These are phyloP conservation scores for Fonsecaea pugnacius DNA, from an alignment of 2,329 filamentous ascomycete species.

Conservation along the genomic window DNA sequence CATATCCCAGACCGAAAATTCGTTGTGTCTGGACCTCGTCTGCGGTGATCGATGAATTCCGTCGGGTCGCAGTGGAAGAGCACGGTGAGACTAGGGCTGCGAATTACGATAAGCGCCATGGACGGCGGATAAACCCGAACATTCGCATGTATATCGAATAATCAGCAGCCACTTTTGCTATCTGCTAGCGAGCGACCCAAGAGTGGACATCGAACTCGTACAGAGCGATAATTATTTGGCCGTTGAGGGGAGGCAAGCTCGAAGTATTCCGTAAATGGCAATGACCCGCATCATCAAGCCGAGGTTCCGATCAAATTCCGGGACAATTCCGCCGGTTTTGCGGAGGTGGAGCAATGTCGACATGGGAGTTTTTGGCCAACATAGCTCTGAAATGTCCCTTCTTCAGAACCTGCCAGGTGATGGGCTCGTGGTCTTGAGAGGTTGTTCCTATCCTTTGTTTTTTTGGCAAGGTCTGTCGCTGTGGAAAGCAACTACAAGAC, in stretches of 20 bases:
- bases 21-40: not conserved
- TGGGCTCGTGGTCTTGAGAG: not conserved
- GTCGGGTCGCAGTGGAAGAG: not conserved
- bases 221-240: not conserved
- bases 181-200: no score
- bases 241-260: not conserved
- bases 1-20: not conserved
- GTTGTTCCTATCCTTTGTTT: no score
- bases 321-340: not conserved
- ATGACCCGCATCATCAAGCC: not conserved
- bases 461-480: no score
- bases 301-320: not conserved
- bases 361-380: not conserved
- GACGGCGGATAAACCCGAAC: not conserved
- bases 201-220: no score
- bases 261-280: not conserved
- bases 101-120: not conserved
- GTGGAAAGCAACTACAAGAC: no score
- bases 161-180: not conserved
- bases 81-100: not conserved
- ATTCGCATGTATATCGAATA: not conserved
- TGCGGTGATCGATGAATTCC: not conserved
- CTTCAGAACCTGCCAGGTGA: not conserved
- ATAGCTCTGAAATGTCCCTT: not conserved
- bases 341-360: not conserved